Evolutionary conservation across 345 rosid genomes (phyloP).

Genomic region (Camelina laxa): DNA sequence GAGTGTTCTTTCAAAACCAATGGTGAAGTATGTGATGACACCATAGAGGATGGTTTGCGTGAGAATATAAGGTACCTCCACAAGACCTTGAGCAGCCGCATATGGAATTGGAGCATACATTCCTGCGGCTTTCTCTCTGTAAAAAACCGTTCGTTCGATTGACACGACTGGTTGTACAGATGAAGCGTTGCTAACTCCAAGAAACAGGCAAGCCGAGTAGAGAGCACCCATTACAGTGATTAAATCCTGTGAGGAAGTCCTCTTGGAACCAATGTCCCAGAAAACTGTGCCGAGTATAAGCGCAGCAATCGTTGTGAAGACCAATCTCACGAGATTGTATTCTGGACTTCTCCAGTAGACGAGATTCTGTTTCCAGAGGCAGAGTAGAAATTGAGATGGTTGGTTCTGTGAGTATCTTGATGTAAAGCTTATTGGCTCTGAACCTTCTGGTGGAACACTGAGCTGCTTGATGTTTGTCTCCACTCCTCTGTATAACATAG

Average conservation of each 20-base stretch:
- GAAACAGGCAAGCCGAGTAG: conserved; percentile 76
- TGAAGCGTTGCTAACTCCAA: conserved; percentile 86
- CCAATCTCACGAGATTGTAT: conserved; percentile 72
- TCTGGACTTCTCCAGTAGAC: conserved; percentile 96
- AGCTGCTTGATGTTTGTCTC: conserved; percentile 59
- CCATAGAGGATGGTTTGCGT: conserved; percentile 72
- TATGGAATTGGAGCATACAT: conserved; percentile 78
- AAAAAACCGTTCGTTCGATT: conserved; percentile 88
- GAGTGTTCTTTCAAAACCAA: conserved; percentile 72
- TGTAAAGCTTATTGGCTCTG: conserved; percentile 62
- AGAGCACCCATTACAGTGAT: conserved; percentile 84
- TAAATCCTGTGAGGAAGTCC: conserved; percentile 63
- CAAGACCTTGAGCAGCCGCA: background rate
- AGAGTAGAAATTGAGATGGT: conserved; percentile 60
- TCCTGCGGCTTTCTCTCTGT: conserved; percentile 92
- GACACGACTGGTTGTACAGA: conserved; percentile 89
- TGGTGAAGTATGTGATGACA: conserved; percentile 82
- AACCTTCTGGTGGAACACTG: conserved; percentile 69
- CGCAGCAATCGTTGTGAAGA: conserved; percentile 64
- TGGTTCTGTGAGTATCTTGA: conserved; percentile 60
- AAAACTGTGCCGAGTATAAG: conserved; percentile 76
- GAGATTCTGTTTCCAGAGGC: conserved; percentile 86
- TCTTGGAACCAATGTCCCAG: conserved; percentile 74
- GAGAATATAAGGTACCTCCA: conserved; percentile 48
- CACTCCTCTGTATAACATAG: conserved; percentile 57